Percentiles rank a stretch among this genome's conserved stretches.
Conservation (phyloP, 306 rosid species). For the Vigna mungo region DNA sequence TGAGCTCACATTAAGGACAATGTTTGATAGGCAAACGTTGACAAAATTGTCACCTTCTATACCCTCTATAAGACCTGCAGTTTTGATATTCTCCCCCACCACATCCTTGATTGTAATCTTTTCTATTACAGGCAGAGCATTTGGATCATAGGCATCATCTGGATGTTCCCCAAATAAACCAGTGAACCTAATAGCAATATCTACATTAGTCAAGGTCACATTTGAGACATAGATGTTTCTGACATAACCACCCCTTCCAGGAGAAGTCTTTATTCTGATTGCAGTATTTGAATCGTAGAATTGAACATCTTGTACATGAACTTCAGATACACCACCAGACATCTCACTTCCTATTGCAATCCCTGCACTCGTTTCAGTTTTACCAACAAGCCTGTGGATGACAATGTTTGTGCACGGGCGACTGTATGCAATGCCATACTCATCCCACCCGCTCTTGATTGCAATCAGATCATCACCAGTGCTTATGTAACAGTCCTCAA, state of each 20-base stretch:
- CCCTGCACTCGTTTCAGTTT: conserved; percentile 64
- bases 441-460: conserved; percentile 91
- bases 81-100: conserved; percentile 57
- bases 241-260: conserved; percentile 88
- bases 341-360: conserved; percentile 87
- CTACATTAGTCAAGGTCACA: conserved; percentile 62
- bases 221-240: conserved; percentile 68
- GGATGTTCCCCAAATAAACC: conserved; percentile 82
- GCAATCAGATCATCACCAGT: conserved; percentile 85
- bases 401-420: conserved; percentile 70
- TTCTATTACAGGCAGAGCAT: conserved; percentile 66
- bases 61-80: conserved; percentile 76
- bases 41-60: conserved; percentile 66
- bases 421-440: conserved; percentile 72
- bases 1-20: conserved; percentile 59
- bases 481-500: conserved; percentile 84
- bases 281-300: conserved; percentile 57
- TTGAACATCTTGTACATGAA: conserved; percentile 65
- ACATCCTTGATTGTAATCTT: conserved; percentile 66
- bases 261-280: conserved; percentile 76
- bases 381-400: conserved; percentile 63
- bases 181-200: conserved; percentile 68
- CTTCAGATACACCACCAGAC: conserved; percentile 84
- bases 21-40: conserved; percentile 69
- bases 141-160: conserved; percentile 61